These are phyloP conservation scores for Acanthamoeba culbertsoni DNA, from an alignment of 208 protist species.

Conservation along the genomic window DNA sequence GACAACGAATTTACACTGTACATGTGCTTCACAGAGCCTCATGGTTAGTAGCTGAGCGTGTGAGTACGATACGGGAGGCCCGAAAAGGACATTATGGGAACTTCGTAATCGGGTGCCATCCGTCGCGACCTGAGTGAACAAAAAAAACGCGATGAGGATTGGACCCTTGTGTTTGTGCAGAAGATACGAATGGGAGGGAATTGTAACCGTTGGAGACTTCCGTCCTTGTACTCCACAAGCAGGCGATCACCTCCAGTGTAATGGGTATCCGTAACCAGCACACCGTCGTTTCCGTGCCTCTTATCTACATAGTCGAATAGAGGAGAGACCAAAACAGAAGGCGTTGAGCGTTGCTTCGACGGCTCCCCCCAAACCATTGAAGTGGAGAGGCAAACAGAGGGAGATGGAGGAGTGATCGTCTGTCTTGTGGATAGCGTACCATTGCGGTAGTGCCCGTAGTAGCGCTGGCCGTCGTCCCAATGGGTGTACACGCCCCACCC, in stretches of 20 bases:
- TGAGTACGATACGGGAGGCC: not conserved
- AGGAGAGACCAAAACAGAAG: too few species aligned
- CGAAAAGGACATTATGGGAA: not conserved
- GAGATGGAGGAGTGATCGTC: not conserved
- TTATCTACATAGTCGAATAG: too few species aligned
- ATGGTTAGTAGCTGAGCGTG: not conserved
- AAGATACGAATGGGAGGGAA: too few species aligned
- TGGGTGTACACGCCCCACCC: not conserved
- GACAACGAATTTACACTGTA: too few species aligned
- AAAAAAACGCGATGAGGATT: not conserved
- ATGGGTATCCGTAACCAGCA: not conserved
- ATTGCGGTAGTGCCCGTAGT: not conserved
- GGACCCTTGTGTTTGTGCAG: not conserved
- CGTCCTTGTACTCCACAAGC: slow-evolving; percentile 29
- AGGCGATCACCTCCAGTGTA: not conserved
- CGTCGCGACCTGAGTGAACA: not conserved
- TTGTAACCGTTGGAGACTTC: not conserved
- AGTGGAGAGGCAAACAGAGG: not conserved
- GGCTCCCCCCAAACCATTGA: not conserved
- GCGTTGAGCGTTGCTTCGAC: too few species aligned
- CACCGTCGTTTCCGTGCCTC: not conserved
- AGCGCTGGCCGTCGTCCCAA: not conserved
- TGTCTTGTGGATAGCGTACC: too few species aligned
- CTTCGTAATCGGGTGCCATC: not conserved
- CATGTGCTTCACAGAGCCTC: too few species aligned